Evolutionary conservation across 306 rosid species (phyloP).

Genomic region (Ceratonia siliqua): DNA sequence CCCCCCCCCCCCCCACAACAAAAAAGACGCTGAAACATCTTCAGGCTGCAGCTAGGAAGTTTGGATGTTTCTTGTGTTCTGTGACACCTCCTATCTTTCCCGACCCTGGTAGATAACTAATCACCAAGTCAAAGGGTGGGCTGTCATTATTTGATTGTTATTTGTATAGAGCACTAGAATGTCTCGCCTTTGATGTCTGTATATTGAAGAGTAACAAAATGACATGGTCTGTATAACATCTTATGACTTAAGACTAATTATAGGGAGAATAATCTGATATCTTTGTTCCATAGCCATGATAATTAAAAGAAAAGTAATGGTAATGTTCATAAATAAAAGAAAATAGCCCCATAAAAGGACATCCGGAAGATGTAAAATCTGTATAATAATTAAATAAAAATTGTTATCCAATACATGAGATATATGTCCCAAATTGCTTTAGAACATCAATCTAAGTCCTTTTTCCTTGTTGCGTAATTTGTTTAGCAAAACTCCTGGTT

Average conservation of each 20-base stretch:
- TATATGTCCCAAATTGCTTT: not conserved
- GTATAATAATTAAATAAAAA: not conserved
- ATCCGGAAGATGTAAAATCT: constrained; percentile 5
- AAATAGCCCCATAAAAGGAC: constrained; percentile 5
- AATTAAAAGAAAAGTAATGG: no score
- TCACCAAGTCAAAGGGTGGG: not conserved
- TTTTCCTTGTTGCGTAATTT: not conserved
- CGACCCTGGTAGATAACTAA: not conserved
- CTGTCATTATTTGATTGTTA: not conserved
- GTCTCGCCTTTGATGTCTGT: not conserved
- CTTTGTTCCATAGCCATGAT: not conserved
- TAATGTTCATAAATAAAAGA: not conserved
- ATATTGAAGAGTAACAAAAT: not conserved
- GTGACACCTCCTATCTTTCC: not conserved
- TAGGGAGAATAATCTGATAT: not conserved
- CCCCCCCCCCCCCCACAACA: not conserved
- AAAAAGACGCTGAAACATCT: not conserved
- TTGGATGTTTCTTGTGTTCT: constrained; percentile 6
- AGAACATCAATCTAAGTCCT: not conserved
- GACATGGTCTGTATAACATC: not conserved
- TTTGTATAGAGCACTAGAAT: not conserved
- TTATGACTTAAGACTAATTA: not conserved
- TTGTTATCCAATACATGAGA: not conserved
- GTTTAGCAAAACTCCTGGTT: not conserved
- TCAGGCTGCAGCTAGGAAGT: constrained; percentile 24